These are phyloP conservation scores for Clavispora fructus DNA, from an alignment of 805 yeast genomes.

Conservation along the genomic window DNA sequence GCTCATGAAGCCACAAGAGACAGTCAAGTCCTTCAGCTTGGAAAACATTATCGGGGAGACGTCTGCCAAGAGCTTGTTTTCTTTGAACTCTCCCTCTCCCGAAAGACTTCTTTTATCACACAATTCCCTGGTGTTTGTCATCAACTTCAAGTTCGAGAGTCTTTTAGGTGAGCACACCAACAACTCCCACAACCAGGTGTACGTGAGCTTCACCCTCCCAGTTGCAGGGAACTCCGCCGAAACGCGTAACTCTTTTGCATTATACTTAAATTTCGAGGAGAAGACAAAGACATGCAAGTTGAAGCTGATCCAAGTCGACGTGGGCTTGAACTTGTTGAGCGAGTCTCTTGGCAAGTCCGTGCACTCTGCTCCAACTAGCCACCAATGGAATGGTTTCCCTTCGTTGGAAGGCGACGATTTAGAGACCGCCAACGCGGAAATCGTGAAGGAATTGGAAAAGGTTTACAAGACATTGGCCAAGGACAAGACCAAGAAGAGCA, in stretches of 20 bases:
- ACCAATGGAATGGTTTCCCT: conserved; percentile 22
- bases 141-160: conserved; percentile 43
- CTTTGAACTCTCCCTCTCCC: conserved; percentile 37
- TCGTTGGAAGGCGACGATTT: conserved; percentile 19
- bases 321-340: conserved; percentile 62
- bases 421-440: conserved; percentile 10
- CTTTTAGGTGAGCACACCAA: conserved; percentile 26
- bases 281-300: conserved; percentile 41
- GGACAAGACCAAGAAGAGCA: conserved; percentile 1
- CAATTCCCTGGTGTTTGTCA: conserved; percentile 34
- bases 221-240: conserved; percentile 42
- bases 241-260: conserved; percentile 36
- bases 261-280: conserved; percentile 35
- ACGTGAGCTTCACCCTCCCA: conserved; percentile 14
- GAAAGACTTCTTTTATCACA: conserved; percentile 43
- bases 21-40: conserved; percentile 17
- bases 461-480: conserved; percentile 12
- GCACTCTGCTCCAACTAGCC: neutral
- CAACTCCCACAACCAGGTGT: conserved; percentile 23
- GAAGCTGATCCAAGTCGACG: conserved; percentile 46
- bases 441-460: conserved; percentile 12
- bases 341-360: conserved; percentile 68
- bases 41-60: conserved; percentile 10
- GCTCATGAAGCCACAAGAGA: conserved; percentile 19
- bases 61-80: conserved; percentile 9